Base-by-base conservation (phyloP, 768 basidiomycete species). In the Naganishia kalamii region DNA sequence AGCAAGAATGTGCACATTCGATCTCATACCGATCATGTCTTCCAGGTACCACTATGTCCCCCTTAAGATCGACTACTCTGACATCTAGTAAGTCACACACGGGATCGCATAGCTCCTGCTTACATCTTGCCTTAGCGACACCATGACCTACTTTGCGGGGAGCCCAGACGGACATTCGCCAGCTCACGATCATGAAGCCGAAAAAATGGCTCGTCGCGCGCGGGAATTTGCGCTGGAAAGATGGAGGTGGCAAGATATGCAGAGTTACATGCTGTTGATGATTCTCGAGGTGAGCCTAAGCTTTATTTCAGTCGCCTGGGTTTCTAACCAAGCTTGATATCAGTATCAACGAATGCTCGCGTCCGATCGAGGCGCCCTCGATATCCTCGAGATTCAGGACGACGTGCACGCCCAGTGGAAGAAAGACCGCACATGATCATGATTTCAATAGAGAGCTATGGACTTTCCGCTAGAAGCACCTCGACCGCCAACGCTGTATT, bases 401-500 rank as follows among this genome's bases (percentile, higher is more conserved):
- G 8, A 37, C 51, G n/a, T 52, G 17, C 11, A 52, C 37, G 37
- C 37, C 8, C 37, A 40, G 37, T 40, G 37, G 37, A 8, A 17
- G 10, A 40, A 40, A 17, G 37, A 40, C 10, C 37, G 37, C 17
- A 8, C 10, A 40, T 40, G 37, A 17, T 17, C 8, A 40, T 8
- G n/a, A n/a, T n/a, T n/a, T n/a, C 12, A 19, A 35, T 35, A 21
- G 3, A 52, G 47, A 7, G 54, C 54, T 68, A 70, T 43, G 64
- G 41, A 23, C 52, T 63, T 48, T 72, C 72, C 50, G 72, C 82
- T 52, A 93, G 79, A 40, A 93, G 80, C 13, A 85, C 86, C 75
- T 92, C 91, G 25, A 90, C 89, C 10, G 91, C 91, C 32, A 80
- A 83, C 81, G 91, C 89, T 47, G 88, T 84, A 72, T 86, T 89